A percentile compares a stretch with the other conserved stretches of the same genome.
These are phyloP conservation scores for Pythium scleroteichum DNA, from an alignment of 352 stramenopile genomes.

Conservation along the genomic window DNA sequence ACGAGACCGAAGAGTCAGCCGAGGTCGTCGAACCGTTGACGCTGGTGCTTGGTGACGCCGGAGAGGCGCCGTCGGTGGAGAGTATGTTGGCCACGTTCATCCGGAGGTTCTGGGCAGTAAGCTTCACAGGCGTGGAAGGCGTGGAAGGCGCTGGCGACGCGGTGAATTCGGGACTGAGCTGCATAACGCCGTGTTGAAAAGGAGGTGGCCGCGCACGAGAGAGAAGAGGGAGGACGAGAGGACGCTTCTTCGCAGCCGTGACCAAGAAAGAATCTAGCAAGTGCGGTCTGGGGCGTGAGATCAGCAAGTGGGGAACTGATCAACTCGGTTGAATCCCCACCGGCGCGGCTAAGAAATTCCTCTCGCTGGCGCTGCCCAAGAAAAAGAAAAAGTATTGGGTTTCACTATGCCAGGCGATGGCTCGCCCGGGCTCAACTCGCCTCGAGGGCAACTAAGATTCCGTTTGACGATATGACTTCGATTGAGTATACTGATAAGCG, in stretches of 20 bases:
- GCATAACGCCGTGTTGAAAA: not conserved
- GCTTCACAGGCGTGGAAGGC: conserved; percentile 1
- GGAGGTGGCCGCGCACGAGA: not conserved
- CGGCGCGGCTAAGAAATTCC: conserved; percentile 25
- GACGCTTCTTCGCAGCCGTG: conserved; percentile 6
- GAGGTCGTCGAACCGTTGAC: conserved; percentile 36
- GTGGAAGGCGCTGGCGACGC: conserved; percentile 8
- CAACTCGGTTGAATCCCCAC: conserved; percentile 12
- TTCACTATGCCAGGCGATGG: conserved; percentile 29
- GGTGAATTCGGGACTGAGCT: conserved; percentile 28
- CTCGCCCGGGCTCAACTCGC: not conserved
- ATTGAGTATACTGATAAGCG: not conserved
- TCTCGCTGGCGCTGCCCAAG: conserved; percentile 6
- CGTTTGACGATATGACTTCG: not conserved
- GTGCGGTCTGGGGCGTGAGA: not conserved
- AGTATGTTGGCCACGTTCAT: conserved; percentile 36
- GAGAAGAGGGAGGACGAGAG: not conserved
- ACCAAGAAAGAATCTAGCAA: conserved; percentile 17
- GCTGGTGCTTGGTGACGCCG: conserved; percentile 34
- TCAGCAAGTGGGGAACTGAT: conserved; percentile 23
- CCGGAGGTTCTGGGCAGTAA: not conserved
- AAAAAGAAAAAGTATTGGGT: conserved; percentile 45
- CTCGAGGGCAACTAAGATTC: conserved; percentile 20
- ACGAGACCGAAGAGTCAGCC: conserved; percentile 26
- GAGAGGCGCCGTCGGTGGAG: conserved; percentile 16